These are phyloP conservation scores for Blastobotrys persicus DNA, from an alignment of 1,139 yeast genomes.

Conservation along the genomic window DNA sequence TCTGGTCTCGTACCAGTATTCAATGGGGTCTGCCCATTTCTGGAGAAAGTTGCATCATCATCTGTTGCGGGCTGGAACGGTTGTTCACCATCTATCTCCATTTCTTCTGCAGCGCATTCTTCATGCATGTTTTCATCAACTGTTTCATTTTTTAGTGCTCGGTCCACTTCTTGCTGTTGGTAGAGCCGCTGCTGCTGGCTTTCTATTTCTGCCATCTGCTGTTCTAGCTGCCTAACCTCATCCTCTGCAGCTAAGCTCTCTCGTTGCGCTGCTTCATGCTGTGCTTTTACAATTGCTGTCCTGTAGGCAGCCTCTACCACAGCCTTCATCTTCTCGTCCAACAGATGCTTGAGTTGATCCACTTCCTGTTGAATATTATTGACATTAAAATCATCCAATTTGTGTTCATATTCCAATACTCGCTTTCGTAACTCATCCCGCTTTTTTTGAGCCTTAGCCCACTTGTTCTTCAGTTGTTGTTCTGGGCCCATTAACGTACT, in stretches of 20 bases:
- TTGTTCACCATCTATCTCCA: neutral
- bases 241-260: conserved; percentile 4
- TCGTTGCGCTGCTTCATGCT: neutral
- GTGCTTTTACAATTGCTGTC: conserved; percentile 1
- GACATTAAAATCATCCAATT: conserved; percentile 15
- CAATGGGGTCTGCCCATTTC: no score
- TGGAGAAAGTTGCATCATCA: no score
- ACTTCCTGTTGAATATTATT: conserved; percentile 18
- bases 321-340: conserved; percentile 15
- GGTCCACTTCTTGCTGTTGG: conserved; percentile 5
- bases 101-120: neutral
- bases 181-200: neutral
- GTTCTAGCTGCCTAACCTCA: conserved; percentile 3
- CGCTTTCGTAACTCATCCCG: neutral
- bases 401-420: conserved; percentile 1
- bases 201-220: neutral
- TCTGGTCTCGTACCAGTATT: no score
- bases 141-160: neutral
- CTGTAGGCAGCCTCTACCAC: conserved; percentile 8
- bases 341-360: conserved; percentile 16
- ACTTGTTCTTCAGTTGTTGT: neutral
- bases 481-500: neutral
- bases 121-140: neutral
- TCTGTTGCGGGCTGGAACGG: neutral
- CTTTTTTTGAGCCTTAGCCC: neutral